phyloP scores from a whole-genome alignment of 2,329 filamentous ascomycete species.

The Colletotrichum agaves region DNA sequence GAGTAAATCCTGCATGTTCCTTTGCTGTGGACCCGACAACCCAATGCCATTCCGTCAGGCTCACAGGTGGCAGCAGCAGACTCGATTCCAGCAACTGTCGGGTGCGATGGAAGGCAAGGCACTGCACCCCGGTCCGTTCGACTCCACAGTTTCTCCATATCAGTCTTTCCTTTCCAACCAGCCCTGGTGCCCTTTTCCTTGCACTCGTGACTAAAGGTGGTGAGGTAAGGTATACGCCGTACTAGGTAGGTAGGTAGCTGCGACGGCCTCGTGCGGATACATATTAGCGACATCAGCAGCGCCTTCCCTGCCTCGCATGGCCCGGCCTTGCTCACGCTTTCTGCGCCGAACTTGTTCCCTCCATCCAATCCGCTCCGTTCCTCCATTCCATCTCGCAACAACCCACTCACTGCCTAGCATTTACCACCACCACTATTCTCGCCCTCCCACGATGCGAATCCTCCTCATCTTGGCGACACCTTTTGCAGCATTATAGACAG shows the following conservation, averaged over 20 bases:
- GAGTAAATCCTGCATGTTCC: too few species aligned
- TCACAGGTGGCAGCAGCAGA: too few species aligned
- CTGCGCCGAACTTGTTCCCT: constrained; percentile 16
- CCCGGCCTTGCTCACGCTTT: constrained; percentile 13
- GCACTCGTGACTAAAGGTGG: not conserved
- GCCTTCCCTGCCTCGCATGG: constrained; percentile 21
- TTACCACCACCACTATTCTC: constrained; percentile 25
- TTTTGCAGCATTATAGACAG: constrained; percentile 35
- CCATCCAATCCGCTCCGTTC: constrained; percentile 29
- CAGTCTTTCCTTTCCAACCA: not conserved
- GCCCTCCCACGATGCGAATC: constrained; percentile 34
- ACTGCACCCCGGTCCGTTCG: constrained; percentile 18
- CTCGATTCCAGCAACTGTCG: too few species aligned
- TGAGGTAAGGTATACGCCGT: too few species aligned
- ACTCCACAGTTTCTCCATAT: constrained; percentile 32
- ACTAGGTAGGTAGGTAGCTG: not conserved
- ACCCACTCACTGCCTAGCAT: constrained; percentile 7
- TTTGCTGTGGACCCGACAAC: too few species aligned
- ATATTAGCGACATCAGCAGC: constrained; percentile 18
- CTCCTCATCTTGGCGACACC: constrained; percentile 36
- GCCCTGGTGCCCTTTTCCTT: too few species aligned
- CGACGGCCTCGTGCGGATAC: constrained; percentile 16
- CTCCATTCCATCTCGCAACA: constrained; percentile 22
- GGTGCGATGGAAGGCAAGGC: too few species aligned
- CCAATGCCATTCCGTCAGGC: too few species aligned